These are phyloP conservation scores for Solanum lycopersicoides DNA, from an alignment of 257 asterid genomes.

Conservation along the genomic window DNA sequence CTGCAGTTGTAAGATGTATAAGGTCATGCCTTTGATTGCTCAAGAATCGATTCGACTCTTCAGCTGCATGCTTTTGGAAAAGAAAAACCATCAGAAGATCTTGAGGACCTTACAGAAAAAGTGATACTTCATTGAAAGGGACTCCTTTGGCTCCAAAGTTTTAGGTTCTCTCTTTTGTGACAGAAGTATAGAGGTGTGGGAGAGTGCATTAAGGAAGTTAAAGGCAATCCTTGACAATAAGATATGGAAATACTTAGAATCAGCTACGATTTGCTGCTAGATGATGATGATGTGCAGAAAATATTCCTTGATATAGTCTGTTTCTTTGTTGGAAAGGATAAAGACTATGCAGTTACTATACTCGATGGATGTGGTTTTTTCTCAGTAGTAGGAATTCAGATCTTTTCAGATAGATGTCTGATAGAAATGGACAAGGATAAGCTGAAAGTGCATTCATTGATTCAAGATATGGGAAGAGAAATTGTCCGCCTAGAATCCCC, in stretches of 20 bases:
- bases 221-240: not conserved
- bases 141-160: conserved; percentile 9
- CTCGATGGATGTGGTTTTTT: conserved; percentile 3
- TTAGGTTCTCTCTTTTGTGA: conserved; percentile 8
- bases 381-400: not conserved
- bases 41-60: conserved; percentile 2
- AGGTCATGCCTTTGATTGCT: not conserved
- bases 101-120: not conserved
- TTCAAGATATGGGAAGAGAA: conserved; percentile 9
- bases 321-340: conserved; percentile 4
- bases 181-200: not conserved
- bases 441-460: not conserved
- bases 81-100: not conserved
- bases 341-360: not conserved
- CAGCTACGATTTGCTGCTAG: conserved; percentile 2
- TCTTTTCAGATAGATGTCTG: not conserved
- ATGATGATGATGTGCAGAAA: not conserved
- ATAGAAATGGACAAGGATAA: not conserved
- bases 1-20: not conserved
- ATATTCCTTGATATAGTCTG: conserved; percentile 3
- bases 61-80: not conserved
- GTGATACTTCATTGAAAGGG: conserved; percentile 2
- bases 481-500: conserved; percentile 9
- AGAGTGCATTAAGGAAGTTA: not conserved
- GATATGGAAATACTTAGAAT: conserved; percentile 2